Evolutionary conservation across 495 filamentous ascomycete genomes (phyloP), one percentile per base, ranked within the genome.

Genomic region (Penicillium coprophilum): DNA sequence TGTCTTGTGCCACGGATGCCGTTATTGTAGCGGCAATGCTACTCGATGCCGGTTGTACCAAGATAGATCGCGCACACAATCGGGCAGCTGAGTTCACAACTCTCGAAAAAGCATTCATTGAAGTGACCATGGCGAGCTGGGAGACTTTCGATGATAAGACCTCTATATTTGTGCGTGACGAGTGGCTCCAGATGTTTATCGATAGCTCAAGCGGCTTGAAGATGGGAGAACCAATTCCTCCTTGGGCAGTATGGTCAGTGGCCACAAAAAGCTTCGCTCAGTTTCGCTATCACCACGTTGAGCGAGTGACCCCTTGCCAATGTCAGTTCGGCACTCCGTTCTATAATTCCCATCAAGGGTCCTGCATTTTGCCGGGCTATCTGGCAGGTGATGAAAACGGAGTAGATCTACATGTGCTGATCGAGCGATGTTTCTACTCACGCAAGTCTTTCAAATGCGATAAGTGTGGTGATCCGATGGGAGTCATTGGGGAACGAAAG

Each of bases 31-130:
- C 65, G 1, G 73, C 70, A 1, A 71, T 62, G 41, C 50, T 79
- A 23, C 61, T 74, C 11, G 67, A 76, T 39, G 69, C 61, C 20
- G 75, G 76, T 11, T 74, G 68, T 15, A 78, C 76, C 8, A 57
- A 58, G 6, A 55, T 66, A 8, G 76, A 79, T 43, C 70, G 69
- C n/a, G 31, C 49, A 9, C 17, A 57, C 0, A 47, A 49, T 9
- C 61, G 60, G 62, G 38, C 43, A 7, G 44, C 39, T 0, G 27
- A 44, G 8, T 64, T 71, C 17, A 63, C 46, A 1, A 44, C 60
- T 1, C 41, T 64, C 1, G 62, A 75, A 54, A 59, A 50, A 13
- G 62, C 71, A 13, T 77, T 71, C 23, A 66, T 75, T n/a, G 66
- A 72, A 34, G 60, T 62, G 1, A 68, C 58, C 13, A 66, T 72